Conservation (phyloP, 768 basidiomycete species). For the Termitomyces titanicus region DNA sequence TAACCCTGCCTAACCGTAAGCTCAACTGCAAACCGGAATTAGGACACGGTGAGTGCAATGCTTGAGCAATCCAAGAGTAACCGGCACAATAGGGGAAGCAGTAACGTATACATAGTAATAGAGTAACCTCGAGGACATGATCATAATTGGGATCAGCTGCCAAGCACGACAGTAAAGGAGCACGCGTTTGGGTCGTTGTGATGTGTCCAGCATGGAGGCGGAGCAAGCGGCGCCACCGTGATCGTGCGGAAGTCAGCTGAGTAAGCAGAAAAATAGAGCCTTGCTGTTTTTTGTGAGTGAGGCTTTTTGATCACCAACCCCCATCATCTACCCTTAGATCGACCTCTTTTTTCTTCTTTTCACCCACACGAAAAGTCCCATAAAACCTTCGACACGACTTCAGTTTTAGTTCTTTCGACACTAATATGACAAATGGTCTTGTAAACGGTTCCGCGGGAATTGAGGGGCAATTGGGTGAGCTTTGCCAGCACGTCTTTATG, state of each 20-base stretch:
- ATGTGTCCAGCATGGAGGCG: background rate
- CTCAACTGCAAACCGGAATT: no score
- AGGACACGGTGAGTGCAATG: no score
- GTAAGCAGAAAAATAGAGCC: constrained; percentile 13
- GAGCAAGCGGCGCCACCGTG: constrained; percentile 13
- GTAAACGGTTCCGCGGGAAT: constrained; percentile 73
- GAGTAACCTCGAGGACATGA: no score
- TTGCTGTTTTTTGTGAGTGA: constrained; percentile 14
- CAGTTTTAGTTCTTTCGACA: constrained; percentile 23
- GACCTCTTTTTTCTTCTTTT: constrained; percentile 18
- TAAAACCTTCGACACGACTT: constrained; percentile 23
- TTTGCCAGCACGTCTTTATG: constrained; percentile 10
- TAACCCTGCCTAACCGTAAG: no score
- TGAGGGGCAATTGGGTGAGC: constrained; percentile 71
- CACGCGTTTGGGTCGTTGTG: background rate
- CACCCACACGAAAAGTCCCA: constrained; percentile 18
- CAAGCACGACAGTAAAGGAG: background rate
- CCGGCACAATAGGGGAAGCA: no score
- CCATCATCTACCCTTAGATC: constrained; percentile 24
- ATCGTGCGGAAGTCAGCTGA: constrained; percentile 21
- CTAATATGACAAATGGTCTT: constrained; percentile 89
- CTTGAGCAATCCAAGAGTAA: no score
- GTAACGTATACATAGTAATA: no score
- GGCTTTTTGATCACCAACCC: constrained; percentile 23
- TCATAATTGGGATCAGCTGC: no score